Percentiles rank a stretch among this genome's conserved stretches.
These are phyloP conservation scores for Paramecium primaurelia DNA, from an alignment of 73 alveolate species.

Conservation along the genomic window DNA sequence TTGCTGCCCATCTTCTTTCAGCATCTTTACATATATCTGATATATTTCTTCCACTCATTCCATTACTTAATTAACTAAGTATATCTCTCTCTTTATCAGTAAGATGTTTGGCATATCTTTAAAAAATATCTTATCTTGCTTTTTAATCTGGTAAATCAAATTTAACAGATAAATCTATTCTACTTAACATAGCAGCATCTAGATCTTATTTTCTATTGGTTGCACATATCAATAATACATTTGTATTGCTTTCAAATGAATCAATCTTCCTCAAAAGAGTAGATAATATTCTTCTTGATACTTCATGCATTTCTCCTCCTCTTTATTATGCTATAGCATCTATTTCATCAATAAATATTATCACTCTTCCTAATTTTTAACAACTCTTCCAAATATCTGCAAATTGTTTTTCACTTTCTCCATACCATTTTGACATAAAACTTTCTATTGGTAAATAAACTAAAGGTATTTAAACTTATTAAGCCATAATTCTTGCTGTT, in stretches of 20 bases:
- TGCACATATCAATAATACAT: constrained; percentile 82
- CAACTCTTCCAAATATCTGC: constrained; percentile 74
- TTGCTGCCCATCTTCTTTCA: constrained; percentile 90
- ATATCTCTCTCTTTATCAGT: constrained; percentile 60
- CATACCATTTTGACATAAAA: constrained; percentile 83
- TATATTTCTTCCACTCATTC: constrained; percentile 83
- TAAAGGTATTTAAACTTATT: constrained; percentile 80
- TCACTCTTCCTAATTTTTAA: constrained; percentile 76
- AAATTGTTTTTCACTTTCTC: constrained; percentile 80
- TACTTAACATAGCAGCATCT: constrained; percentile 82
- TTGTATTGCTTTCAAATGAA: constrained; percentile 81
- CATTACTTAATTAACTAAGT: constrained; percentile 65
- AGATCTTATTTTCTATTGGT: constrained; percentile 81
- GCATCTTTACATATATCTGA: constrained; percentile 86
- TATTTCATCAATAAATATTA: constrained; percentile 84
- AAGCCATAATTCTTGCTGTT: constrained; percentile 79
- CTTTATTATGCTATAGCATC: constrained; percentile 84
- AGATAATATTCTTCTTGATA: constrained; percentile 82
- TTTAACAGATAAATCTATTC: constrained; percentile 73
- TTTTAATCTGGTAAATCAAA: constrained; percentile 74
- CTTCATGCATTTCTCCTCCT: constrained; percentile 87
- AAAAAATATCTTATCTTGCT: constrained; percentile 75
- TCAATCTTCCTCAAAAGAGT: constrained; percentile 48
- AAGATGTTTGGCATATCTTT: constrained; percentile 82
- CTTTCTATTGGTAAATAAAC: constrained; percentile 87